Base-by-base conservation (phyloP, 208 protist genomes). In the Trypanosoma caninum region DNA sequence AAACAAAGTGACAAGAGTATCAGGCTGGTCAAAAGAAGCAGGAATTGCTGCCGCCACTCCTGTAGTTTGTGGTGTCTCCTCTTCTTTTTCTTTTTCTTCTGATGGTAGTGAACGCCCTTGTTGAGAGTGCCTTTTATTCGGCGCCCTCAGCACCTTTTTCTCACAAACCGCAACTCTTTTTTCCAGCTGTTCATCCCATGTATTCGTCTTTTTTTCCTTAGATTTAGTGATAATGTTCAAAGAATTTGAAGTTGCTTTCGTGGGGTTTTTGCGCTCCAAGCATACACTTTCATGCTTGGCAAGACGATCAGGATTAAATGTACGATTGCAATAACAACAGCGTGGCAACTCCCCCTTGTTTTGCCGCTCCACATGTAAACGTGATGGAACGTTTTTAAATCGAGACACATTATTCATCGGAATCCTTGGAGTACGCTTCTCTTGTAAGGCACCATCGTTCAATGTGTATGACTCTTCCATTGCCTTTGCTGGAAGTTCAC, bases 221-320 rank as follows among this genome's bases (percentile, higher is more conserved):
- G 42, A 23, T 8, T 22, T 22, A 47, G 5, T 47, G 8, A 8
- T 22, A 31, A 3, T 8, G 37, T 31, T 47, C 23, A 51, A n/a
- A n/a, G 51, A 48, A 38, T 25, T n/a, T 2, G 56, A n/a, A 33
- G 0, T 13, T 20, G 30, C 46, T 10, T 9, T 44, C 22, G 14
- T 28, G 22, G 72, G 58, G 46, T 80, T 87, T 47, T 79, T 77
- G 23, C 83, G 87, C 45, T 91, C 87, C 9, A 84, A 20, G 54
- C 89, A 97, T 16, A 84, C 77, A 20, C 67, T 70, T 58, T 94
- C 87, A 58, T 97, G 93, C 67, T 89, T 94, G 25, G 48, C 69
- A 4, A 96, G 54, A 2, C 90, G 82, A 9, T 85, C 80, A 18
- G 69, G 75, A 13, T 72, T 63, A 59, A 97, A 96, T 13, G 70